These are phyloP conservation scores for Ophiostoma sp. DNA, from an alignment of 2,329 filamentous ascomycete genomes.

Conservation along the genomic window DNA sequence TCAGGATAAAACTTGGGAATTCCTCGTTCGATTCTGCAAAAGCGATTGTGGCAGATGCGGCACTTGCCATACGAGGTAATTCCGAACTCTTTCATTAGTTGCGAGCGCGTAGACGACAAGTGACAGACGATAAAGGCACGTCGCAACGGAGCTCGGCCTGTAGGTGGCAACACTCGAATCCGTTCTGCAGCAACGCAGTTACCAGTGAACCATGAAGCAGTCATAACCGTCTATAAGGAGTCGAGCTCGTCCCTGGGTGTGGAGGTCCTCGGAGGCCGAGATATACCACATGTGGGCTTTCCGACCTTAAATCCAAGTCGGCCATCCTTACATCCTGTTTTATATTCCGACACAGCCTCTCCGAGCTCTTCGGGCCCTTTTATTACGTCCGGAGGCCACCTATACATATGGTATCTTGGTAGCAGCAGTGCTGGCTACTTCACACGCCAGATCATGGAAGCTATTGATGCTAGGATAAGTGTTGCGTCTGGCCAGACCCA, in stretches of 20 bases:
- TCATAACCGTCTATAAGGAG: background rate
- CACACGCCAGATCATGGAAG: slow-evolving; percentile 17
- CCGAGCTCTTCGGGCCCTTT: background rate
- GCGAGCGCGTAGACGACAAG: background rate
- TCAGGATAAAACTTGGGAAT: too few species aligned
- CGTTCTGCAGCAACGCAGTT: background rate
- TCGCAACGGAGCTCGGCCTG: background rate
- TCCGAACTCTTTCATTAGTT: too few species aligned
- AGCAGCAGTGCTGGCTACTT: slow-evolving; percentile 19
- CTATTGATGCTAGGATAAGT: slow-evolving; percentile 15
- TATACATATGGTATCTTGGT: slow-evolving; percentile 13
- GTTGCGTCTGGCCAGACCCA: background rate
- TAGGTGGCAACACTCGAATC: background rate
- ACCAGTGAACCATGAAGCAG: background rate
- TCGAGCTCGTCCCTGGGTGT: background rate
- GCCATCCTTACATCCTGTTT: background rate
- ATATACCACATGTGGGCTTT: background rate
- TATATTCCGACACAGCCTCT: background rate
- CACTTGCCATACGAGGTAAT: too few species aligned
- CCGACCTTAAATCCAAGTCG: background rate
- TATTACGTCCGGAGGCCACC: background rate
- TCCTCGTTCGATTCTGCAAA: too few species aligned
- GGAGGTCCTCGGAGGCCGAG: background rate
- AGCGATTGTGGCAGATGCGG: too few species aligned
- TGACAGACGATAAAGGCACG: background rate